A percentile compares a stretch with the other conserved stretches of the same genome.
Evolutionary conservation across 2,329 filamentous ascomycete species (phyloP).

Genomic region (Davidsoniella eucalypti): DNA sequence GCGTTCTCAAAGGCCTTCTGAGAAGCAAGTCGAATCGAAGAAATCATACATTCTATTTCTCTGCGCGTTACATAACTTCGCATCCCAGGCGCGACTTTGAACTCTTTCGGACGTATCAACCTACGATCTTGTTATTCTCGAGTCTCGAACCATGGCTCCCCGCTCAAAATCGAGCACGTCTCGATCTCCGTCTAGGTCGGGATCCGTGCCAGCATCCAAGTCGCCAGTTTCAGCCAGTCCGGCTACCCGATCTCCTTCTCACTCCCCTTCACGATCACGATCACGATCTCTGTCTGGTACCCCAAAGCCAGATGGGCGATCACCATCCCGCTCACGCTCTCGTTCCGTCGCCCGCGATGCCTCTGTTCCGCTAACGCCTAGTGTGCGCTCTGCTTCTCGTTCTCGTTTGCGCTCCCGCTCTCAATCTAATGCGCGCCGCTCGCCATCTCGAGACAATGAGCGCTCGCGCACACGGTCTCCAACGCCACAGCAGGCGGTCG

Average conservation of each 20-base stretch:
- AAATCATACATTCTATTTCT: no score
- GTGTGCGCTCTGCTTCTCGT: constrained; percentile 19
- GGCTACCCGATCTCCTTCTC: neutral
- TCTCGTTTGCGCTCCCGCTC: constrained; percentile 10
- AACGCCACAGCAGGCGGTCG: constrained; percentile 15
- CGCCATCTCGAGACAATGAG: constrained; percentile 17
- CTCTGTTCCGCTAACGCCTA: neutral
- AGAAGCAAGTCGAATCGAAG: no score
- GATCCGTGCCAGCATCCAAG: neutral
- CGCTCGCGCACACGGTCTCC: constrained; percentile 14
- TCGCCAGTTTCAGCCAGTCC: neutral
- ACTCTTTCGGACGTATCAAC: neutral
- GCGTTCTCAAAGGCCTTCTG: no score
- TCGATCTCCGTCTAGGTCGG: constrained; percentile 2
- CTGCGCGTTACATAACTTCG: neutral
- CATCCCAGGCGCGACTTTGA: neutral
- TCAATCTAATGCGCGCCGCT: constrained; percentile 12
- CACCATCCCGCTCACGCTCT: constrained; percentile 13
- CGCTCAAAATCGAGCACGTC: constrained; percentile 1
- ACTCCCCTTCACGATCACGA: neutral
- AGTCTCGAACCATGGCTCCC: constrained; percentile 1
- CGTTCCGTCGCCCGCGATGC: neutral
- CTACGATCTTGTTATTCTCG: neutral
- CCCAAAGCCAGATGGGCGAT: constrained; percentile 18
- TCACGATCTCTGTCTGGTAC: neutral